Conservation (phyloP, 2,329 filamentous ascomycete species). For the Alternaria consortialis region DNA sequence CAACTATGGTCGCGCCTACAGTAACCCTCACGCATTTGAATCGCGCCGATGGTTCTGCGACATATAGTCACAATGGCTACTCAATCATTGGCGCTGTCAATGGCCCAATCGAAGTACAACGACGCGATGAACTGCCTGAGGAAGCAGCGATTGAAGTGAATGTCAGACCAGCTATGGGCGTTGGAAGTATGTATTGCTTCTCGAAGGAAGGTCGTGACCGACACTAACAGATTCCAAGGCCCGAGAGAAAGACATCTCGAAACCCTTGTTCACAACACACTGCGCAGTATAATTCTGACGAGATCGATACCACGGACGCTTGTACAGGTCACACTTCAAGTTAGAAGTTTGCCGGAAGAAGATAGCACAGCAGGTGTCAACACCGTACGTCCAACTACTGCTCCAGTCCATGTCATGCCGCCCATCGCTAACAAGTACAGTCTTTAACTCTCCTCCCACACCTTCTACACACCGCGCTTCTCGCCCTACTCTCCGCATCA, state of each 20-base stretch:
- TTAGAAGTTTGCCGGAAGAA: constrained; percentile 73
- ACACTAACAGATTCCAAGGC: constrained; percentile 34
- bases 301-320: constrained; percentile 79
- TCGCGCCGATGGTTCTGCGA: constrained; percentile 81
- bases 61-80: constrained; percentile 78
- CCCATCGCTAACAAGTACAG: constrained; percentile 53
- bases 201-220: not conserved
- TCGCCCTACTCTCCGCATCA: constrained; percentile 82
- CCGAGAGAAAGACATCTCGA: constrained; percentile 76
- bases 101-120: constrained; percentile 87
- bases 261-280: constrained; percentile 73
- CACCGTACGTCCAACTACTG: constrained; percentile 60
- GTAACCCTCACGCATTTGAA: constrained; percentile 60
- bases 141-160: constrained; percentile 91
- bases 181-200: constrained; percentile 65
- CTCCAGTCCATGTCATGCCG: constrained; percentile 13
- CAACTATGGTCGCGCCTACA: constrained; percentile 40
- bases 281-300: constrained; percentile 78
- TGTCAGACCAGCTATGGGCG: constrained; percentile 83
- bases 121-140: constrained; percentile 89
- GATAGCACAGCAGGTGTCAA: constrained; percentile 68
- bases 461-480: constrained; percentile 82
- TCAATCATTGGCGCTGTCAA: constrained; percentile 87
- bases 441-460: constrained; percentile 82
- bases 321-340: constrained; percentile 83